Conservation (phyloP, 2,329 filamentous ascomycete species). For the Claviceps quebecensis region DNA sequence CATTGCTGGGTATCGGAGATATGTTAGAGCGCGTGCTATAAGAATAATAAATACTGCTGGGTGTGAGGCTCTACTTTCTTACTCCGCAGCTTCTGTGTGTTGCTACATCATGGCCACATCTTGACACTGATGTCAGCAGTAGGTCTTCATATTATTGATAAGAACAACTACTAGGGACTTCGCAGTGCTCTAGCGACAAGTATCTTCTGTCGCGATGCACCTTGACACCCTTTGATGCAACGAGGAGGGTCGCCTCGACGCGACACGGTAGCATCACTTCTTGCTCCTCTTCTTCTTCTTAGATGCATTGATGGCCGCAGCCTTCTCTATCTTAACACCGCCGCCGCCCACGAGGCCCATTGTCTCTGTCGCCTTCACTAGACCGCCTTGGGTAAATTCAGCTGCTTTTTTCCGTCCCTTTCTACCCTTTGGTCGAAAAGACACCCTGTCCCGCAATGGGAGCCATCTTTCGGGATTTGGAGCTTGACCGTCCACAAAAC, state of each 20-base stretch:
- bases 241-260: not conserved
- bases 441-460: conserved; percentile 75
- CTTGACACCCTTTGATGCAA: not conserved
- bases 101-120: not conserved
- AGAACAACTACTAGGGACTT: not conserved
- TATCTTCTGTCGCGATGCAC: not conserved
- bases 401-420: conserved; percentile 76
- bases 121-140: no score
- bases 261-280: conserved; percentile 24
- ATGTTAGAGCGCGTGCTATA: not conserved
- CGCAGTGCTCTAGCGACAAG: no score
- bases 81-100: not conserved
- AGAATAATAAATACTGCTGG: not conserved
- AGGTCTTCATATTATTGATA: not conserved
- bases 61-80: not conserved
- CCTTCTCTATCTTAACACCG: conserved; percentile 51
- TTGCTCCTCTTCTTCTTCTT: conserved; percentile 41
- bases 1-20: not conserved
- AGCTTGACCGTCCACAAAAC: conserved; percentile 62
- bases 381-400: conserved; percentile 73
- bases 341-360: conserved; percentile 49
- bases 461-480: conserved; percentile 89
- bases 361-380: conserved; percentile 59
- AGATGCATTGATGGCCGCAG: conserved; percentile 23
- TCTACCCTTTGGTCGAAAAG: conserved; percentile 79